A percentile compares a stretch with the other conserved stretches of the same genome.
phyloP scores from a whole-genome alignment of 768 basidiomycete species.

The Rhizopogon rudus region DNA sequence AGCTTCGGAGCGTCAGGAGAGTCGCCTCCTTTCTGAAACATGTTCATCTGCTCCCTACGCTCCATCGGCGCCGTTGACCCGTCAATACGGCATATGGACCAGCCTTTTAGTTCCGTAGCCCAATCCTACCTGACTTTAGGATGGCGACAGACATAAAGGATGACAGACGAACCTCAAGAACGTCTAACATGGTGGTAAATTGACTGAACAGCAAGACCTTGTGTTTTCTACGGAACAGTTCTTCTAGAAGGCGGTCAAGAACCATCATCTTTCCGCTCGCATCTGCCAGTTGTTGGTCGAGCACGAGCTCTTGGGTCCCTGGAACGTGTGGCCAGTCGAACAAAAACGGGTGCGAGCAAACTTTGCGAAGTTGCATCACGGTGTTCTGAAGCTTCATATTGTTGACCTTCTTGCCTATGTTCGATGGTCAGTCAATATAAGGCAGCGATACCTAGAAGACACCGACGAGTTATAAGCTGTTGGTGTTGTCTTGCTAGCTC shows the following conservation, averaged over 20 bases:
- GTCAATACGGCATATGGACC: slow-evolving; percentile 88
- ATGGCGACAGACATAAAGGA: not conserved
- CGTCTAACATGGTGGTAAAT: slow-evolving; percentile 94
- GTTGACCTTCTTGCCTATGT: slow-evolving; percentile 75
- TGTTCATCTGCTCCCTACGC: slow-evolving; percentile 79
- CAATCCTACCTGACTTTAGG: slow-evolving; percentile 55
- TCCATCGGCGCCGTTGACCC: slow-evolving; percentile 77
- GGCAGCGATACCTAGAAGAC: slow-evolving; percentile 6
- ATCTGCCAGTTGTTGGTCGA: slow-evolving; percentile 66
- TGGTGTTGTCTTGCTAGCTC: slow-evolving; percentile 56
- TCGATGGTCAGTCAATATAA: not conserved
- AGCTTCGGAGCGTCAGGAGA: slow-evolving; percentile 58
- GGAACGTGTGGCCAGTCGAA: slow-evolving; percentile 81
- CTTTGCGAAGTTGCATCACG: slow-evolving; percentile 97
- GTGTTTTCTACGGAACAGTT: slow-evolving; percentile 73
- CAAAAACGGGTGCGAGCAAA: slow-evolving; percentile 88
- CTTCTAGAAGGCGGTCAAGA: slow-evolving; percentile 80
- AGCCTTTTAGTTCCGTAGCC: slow-evolving; percentile 80
- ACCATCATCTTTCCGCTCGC: slow-evolving; percentile 98
- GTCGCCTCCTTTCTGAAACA: slow-evolving; percentile 74
- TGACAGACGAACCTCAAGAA: slow-evolving; percentile 67
- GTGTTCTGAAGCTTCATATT: slow-evolving; percentile 93
- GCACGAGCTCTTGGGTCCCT: slow-evolving; percentile 38
- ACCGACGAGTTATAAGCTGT: slow-evolving; percentile 55
- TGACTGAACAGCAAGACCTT: slow-evolving; percentile 89